A percentile compares a stretch with the other conserved stretches of the same genome.
These are phyloP conservation scores for Talaromyces funiculosus DNA, from an alignment of 2,329 filamentous ascomycete genomes.

Conservation along the genomic window DNA sequence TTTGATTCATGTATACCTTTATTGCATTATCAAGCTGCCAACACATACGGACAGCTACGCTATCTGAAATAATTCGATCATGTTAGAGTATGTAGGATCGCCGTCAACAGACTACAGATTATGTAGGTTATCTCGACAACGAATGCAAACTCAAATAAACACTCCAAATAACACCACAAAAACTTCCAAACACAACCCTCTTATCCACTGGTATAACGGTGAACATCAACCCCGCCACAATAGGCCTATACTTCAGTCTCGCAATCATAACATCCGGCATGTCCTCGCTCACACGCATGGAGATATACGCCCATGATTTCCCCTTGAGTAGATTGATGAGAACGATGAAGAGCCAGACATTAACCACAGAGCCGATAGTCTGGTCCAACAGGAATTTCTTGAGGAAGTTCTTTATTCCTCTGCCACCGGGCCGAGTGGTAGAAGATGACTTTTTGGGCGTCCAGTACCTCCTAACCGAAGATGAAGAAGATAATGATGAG, in stretches of 20 bases:
- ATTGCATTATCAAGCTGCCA: background rate
- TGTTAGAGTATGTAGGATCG: background rate
- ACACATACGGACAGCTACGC: background rate
- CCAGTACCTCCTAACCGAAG: background rate
- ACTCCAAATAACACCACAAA: conserved; percentile 68
- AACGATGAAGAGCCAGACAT: conserved; percentile 53
- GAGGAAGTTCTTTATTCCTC: conserved; percentile 39
- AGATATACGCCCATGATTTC: conserved; percentile 9
- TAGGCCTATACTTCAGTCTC: conserved; percentile 67
- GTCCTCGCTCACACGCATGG: conserved; percentile 10
- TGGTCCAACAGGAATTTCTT: conserved; percentile 57
- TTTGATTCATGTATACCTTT: background rate
- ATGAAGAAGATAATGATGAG: background rate
- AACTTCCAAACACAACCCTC: conserved; percentile 63
- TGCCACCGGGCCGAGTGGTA: background rate
- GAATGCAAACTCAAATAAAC: conserved; percentile 64
- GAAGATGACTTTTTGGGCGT: background rate
- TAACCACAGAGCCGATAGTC: conserved; percentile 50
- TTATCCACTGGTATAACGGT: conserved; percentile 65
- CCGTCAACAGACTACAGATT: background rate
- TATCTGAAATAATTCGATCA: background rate
- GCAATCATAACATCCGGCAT: conserved; percentile 52
- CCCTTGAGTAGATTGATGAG: conserved; percentile 46
- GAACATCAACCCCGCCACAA: conserved; percentile 65
- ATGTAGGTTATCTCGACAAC: conserved; percentile 2